Evolutionary conservation across 257 asterid species (phyloP), one percentile per base, ranked within the genome.

Genomic region (Nicotiana otophora): DNA sequence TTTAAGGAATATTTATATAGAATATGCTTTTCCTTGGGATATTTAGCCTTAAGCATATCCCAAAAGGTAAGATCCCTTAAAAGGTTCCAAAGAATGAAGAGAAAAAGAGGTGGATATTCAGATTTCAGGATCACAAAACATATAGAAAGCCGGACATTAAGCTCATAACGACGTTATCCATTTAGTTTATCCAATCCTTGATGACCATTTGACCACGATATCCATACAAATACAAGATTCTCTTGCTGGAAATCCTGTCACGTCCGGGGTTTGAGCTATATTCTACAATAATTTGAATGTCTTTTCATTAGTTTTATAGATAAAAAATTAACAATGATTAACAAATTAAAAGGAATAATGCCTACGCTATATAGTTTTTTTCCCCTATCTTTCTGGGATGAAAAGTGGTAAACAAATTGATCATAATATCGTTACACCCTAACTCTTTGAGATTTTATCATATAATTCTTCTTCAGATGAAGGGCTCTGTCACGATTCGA

Each of bases 31-130:
- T 19, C 72, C 33, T 2, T 28, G 62, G 72, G 70, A 42, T 36
- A 10, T 17, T 81, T 33, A 87, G 82, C 82, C 82, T 83, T 64
- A 65, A 84, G 76, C 63, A 39, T 83, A 42, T 77, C 33, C 51
- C 84, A 78, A 86, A 85, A 80, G 87, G 88, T 84, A 87, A 81
- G 88, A 83, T 81, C 85, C 90, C 89, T 86, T 85, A 83, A 81
- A 23, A 78, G 66, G 78, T 67, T 31, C 77, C 53, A 78, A 74
- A 81, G 87, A 85, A 86, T 83, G 83, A 84, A 65, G 81, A 82
- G 70, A 33, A 16, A 65, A 61, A 54, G 17, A 26, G 7, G 42
- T 39, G 80, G 62, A 74, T 48, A 74, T 74, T 74, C 80, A 74
- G 62, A 74, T 48, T 74, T 74, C 42, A 74, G 80, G 61, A 74